Evolutionary conservation across 2,329 filamentous ascomycete species (phyloP), one percentile per base, ranked within the genome.

Genomic region (Scedosporium minutisporum): DNA sequence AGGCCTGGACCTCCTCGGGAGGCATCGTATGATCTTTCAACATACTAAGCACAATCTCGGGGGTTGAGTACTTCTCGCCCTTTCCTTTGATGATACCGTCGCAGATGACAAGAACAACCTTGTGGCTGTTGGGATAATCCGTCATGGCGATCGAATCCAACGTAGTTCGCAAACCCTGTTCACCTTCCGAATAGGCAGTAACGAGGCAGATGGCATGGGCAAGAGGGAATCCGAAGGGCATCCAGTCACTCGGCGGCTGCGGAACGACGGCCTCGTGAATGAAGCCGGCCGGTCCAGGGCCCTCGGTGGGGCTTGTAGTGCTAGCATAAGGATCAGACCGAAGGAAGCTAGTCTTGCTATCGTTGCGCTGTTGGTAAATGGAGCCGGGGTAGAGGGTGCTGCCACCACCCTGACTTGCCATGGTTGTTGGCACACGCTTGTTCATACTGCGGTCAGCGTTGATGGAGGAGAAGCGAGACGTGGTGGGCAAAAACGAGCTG

Each of bases 41-140:
- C 95, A 99, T 99, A 70, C 86, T 82, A 63, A 99, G 78, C 67
- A 89, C 88, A 68, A 96, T 90, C 12, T 99, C 95, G 0, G 95
- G 95, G 0, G 95, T 99, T 3, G 92, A 90, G 69, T 89, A 78
- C 7, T 82, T 78, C 76, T 99, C 95, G 58, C 96, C 95, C 70
- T 96, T 85, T 67, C 96, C 96, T 78, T 97, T 97, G 80, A 99
- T 96, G 71, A 97, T 85, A 76, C 95, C 95, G 74, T 99, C 95
- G 76, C 95, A 99, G 69, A 99, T 90, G 69, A 97, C 90, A 64
- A 99, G 82, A 68, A 99, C 95, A 29, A 93, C 86, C 77, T 99
- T 99, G 82, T 99, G 96, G 74, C 93, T 97, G 82, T 99, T 99
- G 59, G 95, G 95, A 70, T 99, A 99, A 74, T 99, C 96, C 3